Evolutionary conservation across 1,139 yeast species (phyloP), one percentile per base, ranked within the genome.

Genomic region (Diutina ranongensis): DNA sequence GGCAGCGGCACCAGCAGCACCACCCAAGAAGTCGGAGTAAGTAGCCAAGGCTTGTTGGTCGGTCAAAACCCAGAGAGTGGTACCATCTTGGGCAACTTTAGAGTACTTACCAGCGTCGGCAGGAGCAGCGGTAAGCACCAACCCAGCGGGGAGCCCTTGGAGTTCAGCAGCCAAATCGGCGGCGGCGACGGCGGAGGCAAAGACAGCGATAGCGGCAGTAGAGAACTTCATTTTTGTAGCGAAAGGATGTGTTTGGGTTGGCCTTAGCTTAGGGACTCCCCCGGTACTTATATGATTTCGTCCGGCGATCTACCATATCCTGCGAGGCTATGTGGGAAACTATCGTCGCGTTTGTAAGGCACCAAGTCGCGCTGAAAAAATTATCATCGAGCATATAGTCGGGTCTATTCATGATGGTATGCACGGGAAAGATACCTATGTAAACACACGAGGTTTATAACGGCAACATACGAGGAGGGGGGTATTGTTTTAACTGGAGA

Each of bases 141-240:
- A 20, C 2, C 40, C 40, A 18, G 19, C 40, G 18, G 40, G 40
- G 27, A 38, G 32, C 8, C 22, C 31, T 20, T 31, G 21, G 32
- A 25, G 21, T 22, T 22, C 20, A 15, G 9, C 42, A 31, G 34
- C 34, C 15, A n/a, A 9, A 10, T 38, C 42, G 12, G 31, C 42
- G 12, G 42, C 22, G 15, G 18, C 15, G 32, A 16, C 42, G n/a
- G 16, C 12, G 32, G 42, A n/a, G 21, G 42, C 28, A 27, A 25
- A 38, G 20, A 25, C n/a, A 12, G 32, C 42, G 20, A 20, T 22
- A n/a, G 27, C 25, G 20, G 42, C 21, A 19, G 28, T n/a, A 15
- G 42, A 25, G 32, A 25, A 25, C 42, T 38, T 38, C 42, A 38
- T 38, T n/a, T n/a, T n/a, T n/a, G n/a, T n/a, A 27, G 42, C 10